Evolutionary conservation across 306 rosid species (phyloP), one percentile per base, ranked within the genome.

Genomic region (Quillaja saponaria): DNA sequence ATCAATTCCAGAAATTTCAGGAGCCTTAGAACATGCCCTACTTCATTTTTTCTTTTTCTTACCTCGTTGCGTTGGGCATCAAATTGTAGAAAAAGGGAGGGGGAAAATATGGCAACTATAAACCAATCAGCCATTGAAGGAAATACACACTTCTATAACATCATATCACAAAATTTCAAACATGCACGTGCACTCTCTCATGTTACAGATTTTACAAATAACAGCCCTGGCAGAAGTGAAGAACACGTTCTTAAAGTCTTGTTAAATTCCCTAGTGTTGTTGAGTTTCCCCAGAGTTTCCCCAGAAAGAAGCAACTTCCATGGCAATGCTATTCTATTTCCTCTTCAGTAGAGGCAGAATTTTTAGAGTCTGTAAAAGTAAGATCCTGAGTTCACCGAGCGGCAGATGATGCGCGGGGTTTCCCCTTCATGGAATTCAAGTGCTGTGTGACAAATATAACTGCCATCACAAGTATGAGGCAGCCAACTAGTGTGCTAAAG

Each of bases 401-500:
- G 67, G 72, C 81, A 16, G 79, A 69, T 1, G 89, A 76, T 34
- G 87, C 73, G n/a, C 99, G 89, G 18, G 99, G 99, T 17, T 94
- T 94, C 10, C 85, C 91, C 78, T 83, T 94, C 10, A 67, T 55
- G 46, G 97, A 85, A 80, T 85, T 89, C 74, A 94, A 73, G 87
- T 94, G 96, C 63, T 94, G 99, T 42, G 82, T 81, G 44, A 94
- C 97, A 61, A 89, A 94, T 46, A 94, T 78, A 55, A 94, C 84
- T 55, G 84, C 99, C 99, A 94, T 94, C 46, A 85, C 88, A 25
- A 94, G 86, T 51, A 94, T 64, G 64, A 94, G 99, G 76, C 94
- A 85, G 9, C 99, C 99, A 21, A 94, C 92, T 49, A 94, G 84
- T 58, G 82, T 85, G 83, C 99, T 89, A 84, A 94, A 94, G 74